Conservation (phyloP, 2,329 filamentous ascomycete genomes). For the Aspergillus sp. region DNA sequence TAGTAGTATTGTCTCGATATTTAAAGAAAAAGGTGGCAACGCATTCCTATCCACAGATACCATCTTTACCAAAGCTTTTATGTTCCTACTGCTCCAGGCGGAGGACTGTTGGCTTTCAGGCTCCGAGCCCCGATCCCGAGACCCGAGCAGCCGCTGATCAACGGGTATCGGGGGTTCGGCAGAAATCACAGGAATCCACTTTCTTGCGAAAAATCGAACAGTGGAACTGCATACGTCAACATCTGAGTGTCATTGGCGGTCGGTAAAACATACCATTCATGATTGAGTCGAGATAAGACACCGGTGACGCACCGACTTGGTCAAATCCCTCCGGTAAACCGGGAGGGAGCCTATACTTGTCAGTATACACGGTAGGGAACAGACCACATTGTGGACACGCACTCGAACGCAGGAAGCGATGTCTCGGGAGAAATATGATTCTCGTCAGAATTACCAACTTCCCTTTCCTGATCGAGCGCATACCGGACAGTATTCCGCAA, state of each 20-base stretch:
- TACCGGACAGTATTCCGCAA: constrained; percentile 19
- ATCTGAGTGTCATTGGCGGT: neutral
- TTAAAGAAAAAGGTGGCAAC: neutral
- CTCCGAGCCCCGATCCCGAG: neutral
- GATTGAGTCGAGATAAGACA: constrained; percentile 27
- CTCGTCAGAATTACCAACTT: neutral
- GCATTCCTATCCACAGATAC: neutral
- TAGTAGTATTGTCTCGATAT: neutral
- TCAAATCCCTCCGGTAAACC: constrained; percentile 11
- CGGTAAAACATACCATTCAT: constrained; percentile 24
- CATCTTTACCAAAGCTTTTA: neutral
- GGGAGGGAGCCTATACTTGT: constrained; percentile 6
- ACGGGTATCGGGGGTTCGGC: neutral
- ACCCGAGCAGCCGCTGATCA: neutral
- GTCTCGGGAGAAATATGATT: neutral
- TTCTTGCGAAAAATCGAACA: constrained; percentile 19
- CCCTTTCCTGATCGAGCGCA: constrained; percentile 13
- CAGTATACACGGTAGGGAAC: neutral
- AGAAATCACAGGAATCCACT: neutral
- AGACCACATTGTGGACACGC: neutral
- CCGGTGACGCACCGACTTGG: constrained; percentile 17
- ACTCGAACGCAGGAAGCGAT: neutral
- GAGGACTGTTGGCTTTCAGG: neutral
- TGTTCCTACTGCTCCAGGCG: neutral
- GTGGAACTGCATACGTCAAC: constrained; percentile 15